These are phyloP conservation scores for Xylaria scruposa DNA, from an alignment of 495 filamentous ascomycete species.

Conservation along the genomic window DNA sequence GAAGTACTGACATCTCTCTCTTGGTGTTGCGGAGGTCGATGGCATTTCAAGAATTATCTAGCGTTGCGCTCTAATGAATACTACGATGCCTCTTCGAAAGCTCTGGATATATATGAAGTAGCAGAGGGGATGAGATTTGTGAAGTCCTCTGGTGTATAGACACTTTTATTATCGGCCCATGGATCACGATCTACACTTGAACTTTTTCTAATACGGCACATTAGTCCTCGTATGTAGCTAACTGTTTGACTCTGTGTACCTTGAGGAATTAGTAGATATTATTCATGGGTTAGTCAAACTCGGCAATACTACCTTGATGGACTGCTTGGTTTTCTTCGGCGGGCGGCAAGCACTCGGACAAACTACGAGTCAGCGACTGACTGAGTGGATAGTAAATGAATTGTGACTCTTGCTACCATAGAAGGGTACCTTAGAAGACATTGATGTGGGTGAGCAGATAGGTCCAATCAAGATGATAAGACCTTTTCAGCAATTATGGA, in stretches of 20 bases:
- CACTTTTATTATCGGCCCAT: not conserved
- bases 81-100: not conserved
- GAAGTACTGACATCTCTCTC: not conserved
- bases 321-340: not conserved
- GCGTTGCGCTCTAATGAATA: not conserved
- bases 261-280: not conserved
- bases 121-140: not conserved
- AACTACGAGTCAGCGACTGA: not conserved
- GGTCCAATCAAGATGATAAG: not conserved
- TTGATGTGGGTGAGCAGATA: not conserved
- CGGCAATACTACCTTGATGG: not conserved
- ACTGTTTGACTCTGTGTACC: not conserved
- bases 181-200: not conserved
- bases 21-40: not conserved
- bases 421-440: not conserved
- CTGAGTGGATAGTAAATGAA: not conserved
- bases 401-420: not conserved
- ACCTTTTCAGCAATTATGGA: not conserved
- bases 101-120: not conserved
- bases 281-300: slow-evolving; percentile 17
- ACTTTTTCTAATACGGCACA: not conserved
- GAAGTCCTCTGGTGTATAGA: not conserved
- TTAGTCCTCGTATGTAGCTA: not conserved
- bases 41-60: not conserved
- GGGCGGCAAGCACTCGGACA: not conserved